phyloP scores from a whole-genome alignment of 108 stramenopile genomes.

The Pseudonitzschia multiseries region DNA sequence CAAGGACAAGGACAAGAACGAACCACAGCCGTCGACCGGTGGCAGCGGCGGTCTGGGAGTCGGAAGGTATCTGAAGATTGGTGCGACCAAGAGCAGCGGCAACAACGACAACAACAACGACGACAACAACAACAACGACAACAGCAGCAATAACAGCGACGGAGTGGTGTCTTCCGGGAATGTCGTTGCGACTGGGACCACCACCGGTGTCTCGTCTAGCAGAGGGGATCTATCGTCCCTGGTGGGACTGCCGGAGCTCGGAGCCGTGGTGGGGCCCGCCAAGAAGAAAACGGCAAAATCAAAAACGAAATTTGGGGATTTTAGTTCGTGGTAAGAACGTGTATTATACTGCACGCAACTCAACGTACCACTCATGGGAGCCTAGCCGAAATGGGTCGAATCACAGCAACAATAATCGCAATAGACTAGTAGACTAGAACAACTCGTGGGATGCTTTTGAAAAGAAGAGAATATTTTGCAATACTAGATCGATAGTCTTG shows the following conservation, averaged over 20 bases:
- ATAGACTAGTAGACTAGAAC: too few species aligned
- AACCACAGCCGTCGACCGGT: neutral
- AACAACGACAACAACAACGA: slow-evolving; percentile 15
- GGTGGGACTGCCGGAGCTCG: slow-evolving; percentile 7
- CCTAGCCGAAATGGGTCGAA: too few species aligned
- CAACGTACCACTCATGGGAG: too few species aligned
- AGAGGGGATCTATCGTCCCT: neutral
- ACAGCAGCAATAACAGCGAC: slow-evolving; percentile 3
- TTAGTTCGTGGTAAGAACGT: slow-evolving; percentile 67
- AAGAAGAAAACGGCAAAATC: slow-evolving; percentile 31
- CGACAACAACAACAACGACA: slow-evolving; percentile 6
- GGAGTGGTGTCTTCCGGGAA: slow-evolving; percentile 4
- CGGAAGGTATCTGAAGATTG: slow-evolving; percentile 19
- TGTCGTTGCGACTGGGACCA: too few species aligned
- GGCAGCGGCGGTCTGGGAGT: neutral
- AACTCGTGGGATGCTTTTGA: too few species aligned
- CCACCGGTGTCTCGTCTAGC: too few species aligned
- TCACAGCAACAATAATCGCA: too few species aligned
- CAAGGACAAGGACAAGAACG: neutral
- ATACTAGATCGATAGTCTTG: too few species aligned
- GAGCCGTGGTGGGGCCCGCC: neutral
- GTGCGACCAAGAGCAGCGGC: slow-evolving; percentile 28
- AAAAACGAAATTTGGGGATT: slow-evolving; percentile 74
- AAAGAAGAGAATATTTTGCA: too few species aligned
- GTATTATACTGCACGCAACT: too few species aligned